These are phyloP conservation scores for Talaromyces rugulosus DNA, from an alignment of 2,329 filamentous ascomycete genomes.

Conservation along the genomic window DNA sequence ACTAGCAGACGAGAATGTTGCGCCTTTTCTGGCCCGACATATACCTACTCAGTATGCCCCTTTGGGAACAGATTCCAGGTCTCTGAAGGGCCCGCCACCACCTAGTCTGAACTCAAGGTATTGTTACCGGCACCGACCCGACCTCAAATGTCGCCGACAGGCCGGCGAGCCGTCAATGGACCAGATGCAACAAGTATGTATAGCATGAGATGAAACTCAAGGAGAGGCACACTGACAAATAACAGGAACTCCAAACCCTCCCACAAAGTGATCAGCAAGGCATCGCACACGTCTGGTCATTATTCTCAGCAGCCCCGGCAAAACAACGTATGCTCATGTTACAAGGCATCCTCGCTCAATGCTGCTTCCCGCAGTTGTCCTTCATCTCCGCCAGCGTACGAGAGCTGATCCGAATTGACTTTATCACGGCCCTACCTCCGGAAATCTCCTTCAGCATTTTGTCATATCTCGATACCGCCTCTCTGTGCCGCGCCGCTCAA, in stretches of 20 bases:
- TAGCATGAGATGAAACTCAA: not conserved
- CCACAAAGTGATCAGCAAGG: conserved; percentile 85
- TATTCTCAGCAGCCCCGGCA: conserved; percentile 91
- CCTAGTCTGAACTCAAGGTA: conserved; percentile 68
- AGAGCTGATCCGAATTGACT: conserved; percentile 96
- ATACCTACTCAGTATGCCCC: conserved; percentile 87
- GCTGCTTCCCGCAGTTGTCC: conserved; percentile 95
- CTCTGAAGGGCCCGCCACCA: conserved; percentile 43
- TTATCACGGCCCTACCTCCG: conserved; percentile 78
- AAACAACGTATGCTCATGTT: conserved; percentile 96
- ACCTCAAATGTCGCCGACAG: conserved; percentile 87
- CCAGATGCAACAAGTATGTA: conserved; percentile 75
- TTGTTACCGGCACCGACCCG: conserved; percentile 92
- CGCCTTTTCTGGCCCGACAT: conserved; percentile 84
- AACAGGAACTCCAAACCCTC: conserved; percentile 73
- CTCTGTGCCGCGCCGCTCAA: conserved; percentile 91
- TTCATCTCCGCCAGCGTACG: conserved; percentile 86
- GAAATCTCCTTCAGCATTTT: conserved; percentile 94
- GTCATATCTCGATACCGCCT: conserved; percentile 86
- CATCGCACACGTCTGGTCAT: conserved; percentile 94
- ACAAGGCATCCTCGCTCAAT: conserved; percentile 91
- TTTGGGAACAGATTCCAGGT: conserved; percentile 46
- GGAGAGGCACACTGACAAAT: not conserved
- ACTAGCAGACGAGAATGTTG: conserved; percentile 72
- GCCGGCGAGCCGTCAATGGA: conserved; percentile 97